These are phyloP conservation scores for Colletotrichum australisinense DNA, from an alignment of 2,329 filamentous ascomycete genomes.

Conservation along the genomic window DNA sequence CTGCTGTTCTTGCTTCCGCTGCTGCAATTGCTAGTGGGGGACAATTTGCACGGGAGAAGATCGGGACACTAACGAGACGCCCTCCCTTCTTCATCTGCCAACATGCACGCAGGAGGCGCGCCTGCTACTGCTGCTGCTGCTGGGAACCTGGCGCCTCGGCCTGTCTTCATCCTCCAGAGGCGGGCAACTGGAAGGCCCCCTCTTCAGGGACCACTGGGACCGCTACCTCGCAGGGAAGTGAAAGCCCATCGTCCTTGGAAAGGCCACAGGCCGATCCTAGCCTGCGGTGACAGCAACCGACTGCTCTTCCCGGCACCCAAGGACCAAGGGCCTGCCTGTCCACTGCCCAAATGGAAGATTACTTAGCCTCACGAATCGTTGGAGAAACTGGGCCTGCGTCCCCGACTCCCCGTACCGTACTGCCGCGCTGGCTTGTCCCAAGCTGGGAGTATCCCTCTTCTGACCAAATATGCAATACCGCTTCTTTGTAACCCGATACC, in stretches of 20 bases:
- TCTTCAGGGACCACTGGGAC: conserved; percentile 10
- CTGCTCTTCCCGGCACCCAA: conserved; percentile 23
- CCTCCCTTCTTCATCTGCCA: neutral
- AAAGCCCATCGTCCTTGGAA: neutral
- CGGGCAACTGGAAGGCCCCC: conserved; percentile 14
- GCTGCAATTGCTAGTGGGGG: neutral
- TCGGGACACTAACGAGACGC: neutral
- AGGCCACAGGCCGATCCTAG: conserved; percentile 22
- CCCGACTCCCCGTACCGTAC: neutral
- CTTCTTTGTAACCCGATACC: conserved; percentile 16
- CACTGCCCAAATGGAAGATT: conserved; percentile 18
- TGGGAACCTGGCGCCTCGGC: neutral
- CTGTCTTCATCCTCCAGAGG: neutral
- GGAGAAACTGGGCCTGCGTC: conserved; percentile 5
- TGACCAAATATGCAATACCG: conserved; percentile 11
- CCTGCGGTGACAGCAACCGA: conserved; percentile 12
- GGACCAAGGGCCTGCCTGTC: neutral
- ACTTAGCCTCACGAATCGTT: conserved; percentile 25
- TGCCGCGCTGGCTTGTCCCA: neutral
- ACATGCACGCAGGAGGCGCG: neutral
- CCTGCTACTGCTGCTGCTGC: neutral
- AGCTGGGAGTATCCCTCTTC: conserved; percentile 30
- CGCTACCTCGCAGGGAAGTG: conserved; percentile 6
- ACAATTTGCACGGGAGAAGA: neutral
- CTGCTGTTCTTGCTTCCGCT: neutral